These are phyloP conservation scores for Uronychia binucleata DNA, from an alignment of 73 alveolate species.

Conservation along the genomic window DNA sequence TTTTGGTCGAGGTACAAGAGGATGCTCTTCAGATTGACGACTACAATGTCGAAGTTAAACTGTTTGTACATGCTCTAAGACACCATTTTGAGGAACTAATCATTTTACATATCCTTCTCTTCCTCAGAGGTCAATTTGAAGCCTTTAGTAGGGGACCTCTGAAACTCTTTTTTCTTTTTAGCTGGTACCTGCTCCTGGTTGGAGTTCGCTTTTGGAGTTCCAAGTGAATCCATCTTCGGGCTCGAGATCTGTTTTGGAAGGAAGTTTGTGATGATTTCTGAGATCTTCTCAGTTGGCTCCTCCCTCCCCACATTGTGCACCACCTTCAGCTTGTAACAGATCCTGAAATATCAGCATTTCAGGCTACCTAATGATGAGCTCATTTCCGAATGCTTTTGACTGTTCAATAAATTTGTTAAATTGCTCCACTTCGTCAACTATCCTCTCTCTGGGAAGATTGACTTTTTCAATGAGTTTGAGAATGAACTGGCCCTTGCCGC, in stretches of 20 bases:
- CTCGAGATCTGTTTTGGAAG: neutral
- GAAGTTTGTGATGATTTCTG: constrained; percentile 2
- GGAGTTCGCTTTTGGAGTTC: neutral
- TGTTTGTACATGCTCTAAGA: too few relatives aligned
- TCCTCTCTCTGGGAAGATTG: neutral
- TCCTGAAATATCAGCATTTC: too few relatives aligned
- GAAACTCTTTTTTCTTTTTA: too few relatives aligned
- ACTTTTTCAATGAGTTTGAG: constrained; percentile 7
- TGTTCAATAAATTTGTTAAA: neutral
- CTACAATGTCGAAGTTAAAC: too few relatives aligned
- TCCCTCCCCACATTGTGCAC: neutral
- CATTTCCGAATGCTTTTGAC: neutral
- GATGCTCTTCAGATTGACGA: too few relatives aligned
- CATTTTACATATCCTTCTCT: too few relatives aligned
- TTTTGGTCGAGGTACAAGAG: too few relatives aligned
- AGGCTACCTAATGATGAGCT: neutral
- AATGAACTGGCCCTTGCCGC: neutral
- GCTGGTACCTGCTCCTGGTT: neutral
- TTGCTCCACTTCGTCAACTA: constrained; percentile 1
- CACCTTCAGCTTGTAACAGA: constrained; percentile 10
- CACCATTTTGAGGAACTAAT: too few relatives aligned
- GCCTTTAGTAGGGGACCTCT: too few relatives aligned
- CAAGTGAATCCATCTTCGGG: neutral
- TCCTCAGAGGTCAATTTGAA: too few relatives aligned
- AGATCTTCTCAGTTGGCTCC: neutral